These are phyloP conservation scores for Arthrobotrys sinensis DNA, from an alignment of 2,329 filamentous ascomycete genomes.

Conservation along the genomic window DNA sequence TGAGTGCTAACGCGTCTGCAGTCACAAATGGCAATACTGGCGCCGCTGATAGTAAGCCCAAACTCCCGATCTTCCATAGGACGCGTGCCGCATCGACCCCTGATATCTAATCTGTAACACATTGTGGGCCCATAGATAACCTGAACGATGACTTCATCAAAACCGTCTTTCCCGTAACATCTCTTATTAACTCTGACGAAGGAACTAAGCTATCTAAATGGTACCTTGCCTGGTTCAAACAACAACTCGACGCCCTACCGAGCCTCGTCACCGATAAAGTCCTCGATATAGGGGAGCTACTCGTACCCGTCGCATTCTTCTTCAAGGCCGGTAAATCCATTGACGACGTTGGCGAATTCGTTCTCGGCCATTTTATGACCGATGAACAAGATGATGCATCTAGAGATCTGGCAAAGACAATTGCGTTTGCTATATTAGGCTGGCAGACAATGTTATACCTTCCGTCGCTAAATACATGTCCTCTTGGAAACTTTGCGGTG, in stretches of 20 bases:
- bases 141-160: conserved; percentile 21
- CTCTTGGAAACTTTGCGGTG: conserved; percentile 25
- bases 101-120: conserved; percentile 28
- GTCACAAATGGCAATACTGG: conserved; percentile 6
- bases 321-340: conserved; percentile 16
- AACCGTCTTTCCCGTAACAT: conserved; percentile 21
- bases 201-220: conserved; percentile 1
- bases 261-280: conserved; percentile 10
- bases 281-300: conserved; percentile 16
- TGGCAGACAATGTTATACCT: conserved; percentile 42
- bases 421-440: conserved; percentile 28
- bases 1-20: conserved; percentile 3
- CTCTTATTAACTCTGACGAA: not conserved
- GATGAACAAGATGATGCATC: conserved; percentile 18
- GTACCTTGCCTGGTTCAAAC: conserved; percentile 29
- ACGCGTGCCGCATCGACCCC: conserved; percentile 17
- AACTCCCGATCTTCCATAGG: not conserved
- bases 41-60: conserved; percentile 15
- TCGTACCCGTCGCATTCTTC: conserved; percentile 21
- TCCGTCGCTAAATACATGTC: conserved; percentile 27
- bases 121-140: conserved; percentile 13
- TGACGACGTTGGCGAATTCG: conserved; percentile 16
- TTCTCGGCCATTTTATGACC: conserved; percentile 2
- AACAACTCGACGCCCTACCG: conserved; percentile 15
- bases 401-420: conserved; percentile 10